Conservation (phyloP, 495 filamentous ascomycete genomes). For the Neurospora tetrasperma region DNA sequence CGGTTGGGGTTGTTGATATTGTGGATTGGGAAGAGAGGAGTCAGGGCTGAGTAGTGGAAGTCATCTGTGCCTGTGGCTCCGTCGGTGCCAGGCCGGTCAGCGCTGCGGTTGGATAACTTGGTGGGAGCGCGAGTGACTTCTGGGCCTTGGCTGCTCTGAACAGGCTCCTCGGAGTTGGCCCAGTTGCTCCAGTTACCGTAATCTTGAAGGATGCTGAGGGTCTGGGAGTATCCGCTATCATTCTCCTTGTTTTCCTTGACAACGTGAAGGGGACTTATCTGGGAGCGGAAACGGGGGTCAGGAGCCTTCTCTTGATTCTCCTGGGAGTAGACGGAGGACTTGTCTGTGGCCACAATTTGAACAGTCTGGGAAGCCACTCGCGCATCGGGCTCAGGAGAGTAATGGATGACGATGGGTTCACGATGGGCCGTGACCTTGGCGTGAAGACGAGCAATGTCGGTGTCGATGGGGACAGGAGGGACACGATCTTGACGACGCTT, state of each 20-base stretch:
- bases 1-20: neutral
- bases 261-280: constrained; percentile 19
- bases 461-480: constrained; percentile 6
- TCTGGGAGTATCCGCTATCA: neutral
- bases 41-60: constrained; percentile 11
- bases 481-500: neutral
- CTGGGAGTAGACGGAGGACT: constrained; percentile 19
- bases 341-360: neutral
- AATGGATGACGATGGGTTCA: neutral
- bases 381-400: neutral
- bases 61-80: neutral
- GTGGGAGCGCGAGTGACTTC: neutral
- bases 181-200: constrained; percentile 11
- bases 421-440: neutral
- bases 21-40: constrained; percentile 3
- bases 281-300: neutral
- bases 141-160: neutral
- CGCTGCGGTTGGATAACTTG: neutral
- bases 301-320: constrained; percentile 2
- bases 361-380: constrained; percentile 1
- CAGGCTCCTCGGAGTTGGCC: neutral
- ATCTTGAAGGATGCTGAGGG: constrained; percentile 15
- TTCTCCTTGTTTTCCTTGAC: constrained; percentile 7
- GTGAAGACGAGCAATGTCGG: constrained; percentile 7
- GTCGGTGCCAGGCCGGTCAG: neutral